Conservation (phyloP, 345 rosid genomes). For the Geranium rotundifolium region DNA sequence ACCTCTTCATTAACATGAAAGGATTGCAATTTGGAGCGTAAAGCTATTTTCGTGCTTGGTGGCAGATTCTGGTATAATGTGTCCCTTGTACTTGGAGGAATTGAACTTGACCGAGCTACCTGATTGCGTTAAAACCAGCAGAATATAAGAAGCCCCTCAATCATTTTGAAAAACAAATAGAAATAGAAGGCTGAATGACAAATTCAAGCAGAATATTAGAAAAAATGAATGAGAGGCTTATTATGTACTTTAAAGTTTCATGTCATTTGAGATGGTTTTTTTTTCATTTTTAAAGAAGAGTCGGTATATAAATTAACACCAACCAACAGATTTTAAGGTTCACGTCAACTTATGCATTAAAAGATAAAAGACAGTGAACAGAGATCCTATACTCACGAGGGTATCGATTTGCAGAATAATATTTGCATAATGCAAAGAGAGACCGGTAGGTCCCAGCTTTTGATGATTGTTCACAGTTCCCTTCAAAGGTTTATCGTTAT, state of each 20-base stretch:
- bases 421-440: conserved; percentile 96
- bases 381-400: conserved; percentile 53
- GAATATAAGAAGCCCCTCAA: conserved; percentile 9
- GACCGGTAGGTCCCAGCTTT: conserved; percentile 85
- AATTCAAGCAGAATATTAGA: no score
- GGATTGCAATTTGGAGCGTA: conserved; percentile 54
- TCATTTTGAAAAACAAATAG: neutral
- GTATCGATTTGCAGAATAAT: conserved; percentile 86
- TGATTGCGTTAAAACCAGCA: conserved; percentile 21
- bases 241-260: no score
- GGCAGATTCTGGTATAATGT: conserved; percentile 78
- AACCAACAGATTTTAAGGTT: no score
- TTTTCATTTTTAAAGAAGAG: no score
- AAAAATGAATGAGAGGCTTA: no score
- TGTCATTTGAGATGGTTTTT: neutral
- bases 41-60: conserved; percentile 54
- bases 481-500: conserved; percentile 25
- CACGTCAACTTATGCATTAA: no score
- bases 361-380: neutral
- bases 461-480: conserved; percentile 29
- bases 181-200: no score
- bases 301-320: no score
- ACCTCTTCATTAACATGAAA: conserved; percentile 55
- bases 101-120: conserved; percentile 72
- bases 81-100: conserved; percentile 77